Base-by-base conservation (phyloP, 139 green algal species). In the Yamagishiella unicocca region DNA sequence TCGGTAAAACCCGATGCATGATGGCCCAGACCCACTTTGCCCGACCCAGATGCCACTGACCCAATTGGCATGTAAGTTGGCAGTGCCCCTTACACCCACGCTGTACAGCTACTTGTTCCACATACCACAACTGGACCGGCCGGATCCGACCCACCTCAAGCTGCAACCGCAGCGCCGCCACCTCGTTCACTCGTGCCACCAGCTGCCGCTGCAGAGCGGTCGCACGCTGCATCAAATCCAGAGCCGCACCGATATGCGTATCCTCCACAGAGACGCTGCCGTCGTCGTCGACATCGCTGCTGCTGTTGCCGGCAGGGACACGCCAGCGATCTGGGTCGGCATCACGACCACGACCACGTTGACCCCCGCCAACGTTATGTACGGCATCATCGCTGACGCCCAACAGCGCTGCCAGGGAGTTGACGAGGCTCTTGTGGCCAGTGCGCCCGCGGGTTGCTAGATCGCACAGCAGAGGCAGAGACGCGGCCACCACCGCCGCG, bases 201-300 rank as follows among this genome's bases (percentile, higher is more conserved):
- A 85, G 61, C 43, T 85, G 79, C 42, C 50, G 38, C 79, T 85
- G 79, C 42, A 85, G 40, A 29, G 42, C 10, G 4, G 42, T 17
- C n/a, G 27, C 19, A 24, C 33, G 22, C 2, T 24, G 24, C 40
- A 85, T 46, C n/a, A 85, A 19, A 27, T 76, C 42, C 29, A 85
- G 5, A 14, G 78, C 74, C 55, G 40, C 58, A 1, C 58, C 29
- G 12, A 84, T 6, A 7, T n/a, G n/a, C n/a, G n/a, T n/a, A n/a
- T 58, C 14, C n/a, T 72, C n/a, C 64, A 24, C 64, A 27, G 14
- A 27, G 58, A 9, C 22, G 58, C 58, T 67, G 22, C 19, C 58
- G 19, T 24, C n/a, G n/a, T n/a, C 50, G 17, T 12, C 50, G 14
- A 17, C 50, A 58, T 58, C 50, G 12, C 19, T 24, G 22, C 6